Evolutionary conservation across 2,329 filamentous ascomycete genomes (phyloP), one percentile per base, ranked within the genome.

Genomic region (Penicillium expansum): DNA sequence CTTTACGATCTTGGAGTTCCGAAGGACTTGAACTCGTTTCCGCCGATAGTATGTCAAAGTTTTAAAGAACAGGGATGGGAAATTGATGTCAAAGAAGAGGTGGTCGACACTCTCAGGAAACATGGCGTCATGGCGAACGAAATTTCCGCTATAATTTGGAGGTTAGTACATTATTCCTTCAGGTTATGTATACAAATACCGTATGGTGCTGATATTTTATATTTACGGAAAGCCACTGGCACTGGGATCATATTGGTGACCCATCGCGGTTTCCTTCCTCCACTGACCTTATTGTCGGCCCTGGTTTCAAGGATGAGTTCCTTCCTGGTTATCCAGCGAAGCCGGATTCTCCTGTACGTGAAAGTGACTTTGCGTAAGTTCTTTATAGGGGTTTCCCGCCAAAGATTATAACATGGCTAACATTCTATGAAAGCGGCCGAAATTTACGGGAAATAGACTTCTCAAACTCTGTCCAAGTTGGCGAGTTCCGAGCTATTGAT

Each of bases 1-100:
- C 65, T 82, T 4, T 82, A 80, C 59, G 80, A 82, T 55, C 71
- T 82, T 0, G 78, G 77, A 1, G 70, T 78, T 6, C 71, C 76
- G 5, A 79, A 80, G 60, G 78, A 83, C 61, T 76, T 67, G 60
- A 62, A 77, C 18, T 77, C 76, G 14, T 63, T 77, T 10, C 65
- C 77, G 0, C 72, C 72, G 7, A 50, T 37, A 32, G 27, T 27
- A 7, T 2, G 39, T 27, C 4, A 11, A 11, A 14, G 16, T 27
- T 4, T 42, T 14, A 0, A 42, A 27, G 4, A 2, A 5, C 39
- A 27, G 22, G 39, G 39, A n/a, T 42, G 39, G 39, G 4, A 48
- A 5, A 22, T 56, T 5, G 20, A 48, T 10, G 56, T 58, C 18
- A 18, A 52, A 14, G 24, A 58, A 32, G 52, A 58, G 38, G 52